Percentiles rank a stretch among this genome's conserved stretches.
These are phyloP conservation scores for Blastosporella zonata DNA, from an alignment of 1,284 basidiomycete genomes.

Conservation along the genomic window DNA sequence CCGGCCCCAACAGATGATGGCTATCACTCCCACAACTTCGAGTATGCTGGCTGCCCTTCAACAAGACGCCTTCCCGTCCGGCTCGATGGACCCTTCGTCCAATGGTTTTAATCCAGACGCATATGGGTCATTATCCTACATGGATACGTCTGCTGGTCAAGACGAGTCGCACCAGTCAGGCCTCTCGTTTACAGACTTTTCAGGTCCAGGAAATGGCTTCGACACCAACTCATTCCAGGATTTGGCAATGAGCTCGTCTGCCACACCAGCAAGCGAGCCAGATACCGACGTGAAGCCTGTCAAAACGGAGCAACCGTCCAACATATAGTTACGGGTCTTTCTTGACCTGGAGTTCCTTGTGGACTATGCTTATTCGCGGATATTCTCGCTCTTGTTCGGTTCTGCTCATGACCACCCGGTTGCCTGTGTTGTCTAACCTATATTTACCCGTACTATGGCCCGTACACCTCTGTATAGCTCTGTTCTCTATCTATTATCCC, in stretches of 20 bases:
- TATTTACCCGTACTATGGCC: constrained; percentile 4
- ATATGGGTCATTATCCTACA: constrained; percentile 67
- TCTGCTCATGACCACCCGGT: constrained; percentile 7
- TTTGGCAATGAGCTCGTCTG: constrained; percentile 53
- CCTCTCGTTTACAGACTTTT: constrained; percentile 66
- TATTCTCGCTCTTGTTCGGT: constrained; percentile 12
- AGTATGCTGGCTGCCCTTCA: constrained; percentile 84
- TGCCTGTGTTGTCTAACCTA: constrained; percentile 13
- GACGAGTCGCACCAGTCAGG: constrained; percentile 62
- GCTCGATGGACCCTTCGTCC: constrained; percentile 58
- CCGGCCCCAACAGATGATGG: constrained; percentile 54
- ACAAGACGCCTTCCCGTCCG: constrained; percentile 63
- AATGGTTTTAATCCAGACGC: constrained; percentile 62
- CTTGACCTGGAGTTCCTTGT: constrained; percentile 13
- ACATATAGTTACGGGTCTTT: constrained; percentile 22
- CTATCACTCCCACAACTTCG: constrained; percentile 77
- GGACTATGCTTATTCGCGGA: constrained; percentile 13
- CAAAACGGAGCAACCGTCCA: constrained; percentile 39
- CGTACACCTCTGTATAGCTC: constrained; percentile 12
- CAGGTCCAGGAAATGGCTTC: constrained; percentile 54
- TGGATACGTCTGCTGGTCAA: constrained; percentile 63
- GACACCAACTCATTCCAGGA: constrained; percentile 70
- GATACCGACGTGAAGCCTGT: constrained; percentile 47
- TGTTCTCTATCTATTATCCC: constrained; percentile 14
- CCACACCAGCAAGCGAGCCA: constrained; percentile 51